Evolutionary conservation across 805 yeast genomes (phyloP).

Genomic region (Ogataea paradorogensis): DNA sequence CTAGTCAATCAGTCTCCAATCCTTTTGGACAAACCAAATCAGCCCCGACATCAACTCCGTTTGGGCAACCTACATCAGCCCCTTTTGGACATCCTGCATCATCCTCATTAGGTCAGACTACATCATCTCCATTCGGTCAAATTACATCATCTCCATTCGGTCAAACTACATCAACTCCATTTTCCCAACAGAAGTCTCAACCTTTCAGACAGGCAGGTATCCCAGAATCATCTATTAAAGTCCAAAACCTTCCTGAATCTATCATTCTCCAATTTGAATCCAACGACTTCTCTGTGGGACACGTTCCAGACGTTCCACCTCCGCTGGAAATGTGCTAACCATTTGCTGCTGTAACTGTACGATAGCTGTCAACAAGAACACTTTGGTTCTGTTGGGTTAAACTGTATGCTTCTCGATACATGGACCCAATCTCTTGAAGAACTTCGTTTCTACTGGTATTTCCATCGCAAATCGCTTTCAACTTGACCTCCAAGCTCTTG

Average conservation of each 20-base stretch:
- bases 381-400: conserved; percentile 42
- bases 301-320: conserved; percentile 72
- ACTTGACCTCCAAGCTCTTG: conserved; percentile 64
- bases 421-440: conserved; percentile 46
- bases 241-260: conserved; percentile 41
- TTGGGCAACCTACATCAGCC: conserved; percentile 2
- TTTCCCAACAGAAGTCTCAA: neutral
- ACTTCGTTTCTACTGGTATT: conserved; percentile 50
- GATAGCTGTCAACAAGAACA: conserved; percentile 36
- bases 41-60: conserved; percentile 6
- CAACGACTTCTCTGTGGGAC: conserved; percentile 50
- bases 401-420: conserved; percentile 62
- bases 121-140: conserved; percentile 7
- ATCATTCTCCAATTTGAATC: conserved; percentile 48
- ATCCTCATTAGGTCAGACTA: conserved; percentile 6
- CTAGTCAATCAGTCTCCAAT: neutral
- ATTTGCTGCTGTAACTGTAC: conserved; percentile 16
- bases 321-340: conserved; percentile 46
- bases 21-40: conserved; percentile 2
- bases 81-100: neutral
- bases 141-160: neutral
- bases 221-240: conserved; percentile 24
- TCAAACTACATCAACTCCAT: neutral
- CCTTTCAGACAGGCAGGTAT: conserved; percentile 23
- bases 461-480: conserved; percentile 71